Percentiles rank a stretch among this genome's conserved stretches.
Conservation (phyloP, 139 green algal species). For the Chlamydomonas sp. region DNA sequence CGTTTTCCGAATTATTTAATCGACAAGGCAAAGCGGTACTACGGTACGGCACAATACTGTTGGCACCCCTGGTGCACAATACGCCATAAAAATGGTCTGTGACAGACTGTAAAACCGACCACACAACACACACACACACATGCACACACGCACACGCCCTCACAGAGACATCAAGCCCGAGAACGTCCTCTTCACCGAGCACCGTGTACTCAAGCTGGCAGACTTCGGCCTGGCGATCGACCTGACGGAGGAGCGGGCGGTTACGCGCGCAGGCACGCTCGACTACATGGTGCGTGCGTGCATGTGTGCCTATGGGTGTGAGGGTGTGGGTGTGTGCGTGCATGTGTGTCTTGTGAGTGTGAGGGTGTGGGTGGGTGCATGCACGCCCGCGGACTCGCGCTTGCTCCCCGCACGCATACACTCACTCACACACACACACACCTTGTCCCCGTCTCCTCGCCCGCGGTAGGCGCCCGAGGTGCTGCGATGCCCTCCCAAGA, state of each 20-base stretch:
- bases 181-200: conserved; percentile 35
- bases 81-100: background rate
- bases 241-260: conserved; percentile 35
- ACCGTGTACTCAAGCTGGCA: conserved; percentile 35
- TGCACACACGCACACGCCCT: too few relatives aligned
- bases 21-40: too few relatives aligned
- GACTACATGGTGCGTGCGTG: conserved; percentile 44
- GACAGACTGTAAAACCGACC: too few relatives aligned
- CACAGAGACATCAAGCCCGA: conserved; percentile 28
- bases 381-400: too few relatives aligned
- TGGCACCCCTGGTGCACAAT: background rate
- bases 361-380: too few relatives aligned
- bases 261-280: conserved; percentile 42
- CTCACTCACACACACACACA: conserved; percentile 40
- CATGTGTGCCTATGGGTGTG: background rate
- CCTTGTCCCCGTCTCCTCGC: too few relatives aligned
- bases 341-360: too few relatives aligned
- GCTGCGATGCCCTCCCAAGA: conserved; percentile 48
- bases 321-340: too few relatives aligned
- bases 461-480: conserved; percentile 52
- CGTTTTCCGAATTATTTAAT: too few relatives aligned
- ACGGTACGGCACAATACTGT: too few relatives aligned
- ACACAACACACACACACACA: too few relatives aligned
- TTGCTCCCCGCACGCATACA: background rate
- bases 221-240: conserved; percentile 55